Base-by-base conservation (phyloP, 2,329 filamentous ascomycete genomes). In the Sporothrix euskadiensis region DNA sequence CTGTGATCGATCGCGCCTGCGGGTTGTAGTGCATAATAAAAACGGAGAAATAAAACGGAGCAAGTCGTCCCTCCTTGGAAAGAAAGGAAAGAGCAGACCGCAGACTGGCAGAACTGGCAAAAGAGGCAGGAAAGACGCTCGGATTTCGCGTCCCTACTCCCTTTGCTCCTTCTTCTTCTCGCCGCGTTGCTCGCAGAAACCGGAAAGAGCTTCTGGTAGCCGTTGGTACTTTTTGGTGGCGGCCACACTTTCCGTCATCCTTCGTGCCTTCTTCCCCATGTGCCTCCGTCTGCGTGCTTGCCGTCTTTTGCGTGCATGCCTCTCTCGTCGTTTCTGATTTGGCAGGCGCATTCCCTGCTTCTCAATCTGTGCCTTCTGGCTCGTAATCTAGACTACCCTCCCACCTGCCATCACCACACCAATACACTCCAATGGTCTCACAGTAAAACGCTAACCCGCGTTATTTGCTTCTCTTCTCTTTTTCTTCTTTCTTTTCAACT, bases 131-230 rank as follows among this genome's bases (percentile, higher is more conserved):
- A 56, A 56, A 12, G 8, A 19, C 9, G 26, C 52, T 56, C 52
- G n/a, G 52, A 30, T 56, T 49, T 56, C 52, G 52, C 52, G 22
- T 56, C 52, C 22, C 22, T 52, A 26, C 22, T 2, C 52, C 52
- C 22, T 56, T 56, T 56, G 22, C 22, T 56, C 52, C 22, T 26
- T 56, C 39, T 65, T 35, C 1, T 35, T 63, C 16, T 71, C 69
- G 69, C 69, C 39, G 30, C 57, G 52, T 71, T 59, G 12, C 69
- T 71, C 69, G 69, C 54, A 71, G 61, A 72, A 72, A 72, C 59
- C 68, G 61, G 59, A 68, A 69, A 73, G 32, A 71, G 69, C 61
- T 66, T 19, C 10, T 32, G 12, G 44, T 19, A 49, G 9, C 30
- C 56, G 14, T 32, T 35, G 49, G 44, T 49, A 49, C 44, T 49